phyloP scores from a whole-genome alignment of 2,329 filamentous ascomycete species.

The Penicillium sp. region DNA sequence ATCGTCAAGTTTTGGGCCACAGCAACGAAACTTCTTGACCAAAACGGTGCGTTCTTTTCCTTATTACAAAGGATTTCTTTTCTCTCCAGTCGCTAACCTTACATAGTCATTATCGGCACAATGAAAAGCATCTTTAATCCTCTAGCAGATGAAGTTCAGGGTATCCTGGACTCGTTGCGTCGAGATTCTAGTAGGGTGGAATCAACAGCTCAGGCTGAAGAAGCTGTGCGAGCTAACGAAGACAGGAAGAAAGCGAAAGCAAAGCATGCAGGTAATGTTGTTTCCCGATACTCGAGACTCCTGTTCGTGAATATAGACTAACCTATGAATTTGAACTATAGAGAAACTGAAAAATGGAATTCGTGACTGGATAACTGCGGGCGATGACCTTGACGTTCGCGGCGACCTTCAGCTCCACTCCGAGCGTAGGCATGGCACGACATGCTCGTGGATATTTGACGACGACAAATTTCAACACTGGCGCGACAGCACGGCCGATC shows the following conservation, averaged over 20 bases:
- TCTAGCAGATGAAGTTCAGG: not conserved
- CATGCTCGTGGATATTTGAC: conserved; percentile 13
- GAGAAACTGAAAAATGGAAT: not conserved
- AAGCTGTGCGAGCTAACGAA: conserved; percentile 3
- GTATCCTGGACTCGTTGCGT: not conserved
- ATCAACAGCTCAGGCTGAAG: conserved; percentile 8
- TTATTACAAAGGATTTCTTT: not conserved
- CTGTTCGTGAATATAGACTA: not conserved
- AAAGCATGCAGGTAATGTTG: not conserved
- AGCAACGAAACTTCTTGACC: not conserved
- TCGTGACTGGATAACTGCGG: conserved; percentile 11
- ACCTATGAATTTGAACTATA: not conserved
- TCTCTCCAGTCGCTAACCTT: not conserved
- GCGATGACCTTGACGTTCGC: conserved; percentile 13
- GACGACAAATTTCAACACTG: conserved; percentile 7
- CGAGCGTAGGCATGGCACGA: not conserved
- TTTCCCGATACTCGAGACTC: not conserved
- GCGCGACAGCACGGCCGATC: not conserved
- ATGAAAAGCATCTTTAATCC: not conserved
- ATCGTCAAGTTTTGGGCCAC: not conserved
- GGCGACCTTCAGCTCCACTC: conserved; percentile 11
- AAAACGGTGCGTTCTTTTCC: not conserved
- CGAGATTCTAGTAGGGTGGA: conserved; percentile 6
- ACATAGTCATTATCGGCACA: not conserved
- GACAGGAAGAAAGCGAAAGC: not conserved